Conservation (phyloP, 441 rosid genomes). For the Pelargonium cotyledonis region DNA sequence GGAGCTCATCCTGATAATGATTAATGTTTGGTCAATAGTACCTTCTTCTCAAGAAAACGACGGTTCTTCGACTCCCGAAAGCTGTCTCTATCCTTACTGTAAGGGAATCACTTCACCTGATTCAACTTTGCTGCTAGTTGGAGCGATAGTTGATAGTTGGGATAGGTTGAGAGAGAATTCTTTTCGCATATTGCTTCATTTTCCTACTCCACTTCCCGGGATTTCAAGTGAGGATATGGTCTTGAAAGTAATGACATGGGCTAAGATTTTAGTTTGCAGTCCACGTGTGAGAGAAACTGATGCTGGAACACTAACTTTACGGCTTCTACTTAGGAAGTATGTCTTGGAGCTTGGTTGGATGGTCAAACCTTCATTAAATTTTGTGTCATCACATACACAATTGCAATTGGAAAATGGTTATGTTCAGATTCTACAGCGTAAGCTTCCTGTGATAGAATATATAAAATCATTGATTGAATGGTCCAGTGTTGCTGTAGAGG, state of each 20-base stretch:
- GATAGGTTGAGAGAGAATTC: conserved; percentile 85
- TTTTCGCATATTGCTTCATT: conserved; percentile 78
- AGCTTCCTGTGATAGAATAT: conserved; percentile 63
- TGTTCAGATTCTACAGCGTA: conserved; percentile 24
- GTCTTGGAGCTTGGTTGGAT: conserved; percentile 81
- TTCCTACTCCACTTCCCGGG: conserved; percentile 93
- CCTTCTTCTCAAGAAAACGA: conserved; percentile 43
- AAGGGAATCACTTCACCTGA: conserved; percentile 64
- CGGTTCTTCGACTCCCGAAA: conserved; percentile 34
- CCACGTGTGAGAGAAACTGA: conserved; percentile 99
- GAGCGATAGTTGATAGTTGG: conserved; percentile 97
- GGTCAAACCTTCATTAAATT: conserved; percentile 53
- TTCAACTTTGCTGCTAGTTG: conserved; percentile 69
- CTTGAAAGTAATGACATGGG: conserved; percentile 65
- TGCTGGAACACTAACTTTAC: conserved; percentile 81
- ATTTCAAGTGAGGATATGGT: conserved; percentile 66
- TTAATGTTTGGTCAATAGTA: conserved; percentile 71
- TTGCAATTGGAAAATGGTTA: conserved; percentile 28
- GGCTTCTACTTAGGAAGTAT: conserved; percentile 86
- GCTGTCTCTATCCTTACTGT: conserved; percentile 57
- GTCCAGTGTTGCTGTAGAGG: conserved; percentile 62
- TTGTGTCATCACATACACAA: conserved; percentile 41
- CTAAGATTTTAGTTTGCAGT: conserved; percentile 81
- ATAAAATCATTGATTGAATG: conserved; percentile 70
- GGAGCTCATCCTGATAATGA: conserved; percentile 78